Percentiles rank a stretch among this genome's conserved stretches.
These are phyloP conservation scores for Domatiomyces catenatus DNA, from an alignment of 2,329 filamentous ascomycete genomes.

Conservation along the genomic window DNA sequence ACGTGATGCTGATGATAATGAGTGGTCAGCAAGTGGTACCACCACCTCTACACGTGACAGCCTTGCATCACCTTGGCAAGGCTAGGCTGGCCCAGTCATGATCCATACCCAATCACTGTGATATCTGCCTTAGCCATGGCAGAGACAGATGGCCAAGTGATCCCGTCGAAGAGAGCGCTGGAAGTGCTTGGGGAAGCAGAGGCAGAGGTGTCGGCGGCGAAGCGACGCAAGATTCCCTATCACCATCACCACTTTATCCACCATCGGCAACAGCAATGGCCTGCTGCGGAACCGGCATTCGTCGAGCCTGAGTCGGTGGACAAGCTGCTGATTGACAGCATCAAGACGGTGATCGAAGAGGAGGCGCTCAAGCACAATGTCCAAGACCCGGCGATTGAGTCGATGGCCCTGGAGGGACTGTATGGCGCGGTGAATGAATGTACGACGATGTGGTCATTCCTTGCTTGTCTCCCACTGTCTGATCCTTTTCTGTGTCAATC, in stretches of 20 bases:
- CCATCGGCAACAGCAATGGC: slow-evolving; percentile 18
- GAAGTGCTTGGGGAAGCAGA: background rate
- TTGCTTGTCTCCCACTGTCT: slow-evolving; percentile 13
- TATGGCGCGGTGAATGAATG: slow-evolving; percentile 42
- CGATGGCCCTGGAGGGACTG: slow-evolving; percentile 42
- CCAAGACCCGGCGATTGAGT: slow-evolving; percentile 27
- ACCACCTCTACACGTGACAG: too few relatives aligned
- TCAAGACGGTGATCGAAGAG: slow-evolving; percentile 26
- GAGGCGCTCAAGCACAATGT: slow-evolving; percentile 14
- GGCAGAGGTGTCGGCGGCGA: slow-evolving; percentile 12
- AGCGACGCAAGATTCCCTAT: slow-evolving; percentile 26
- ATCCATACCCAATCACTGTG: too few relatives aligned
- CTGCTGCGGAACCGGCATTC: slow-evolving; percentile 26
- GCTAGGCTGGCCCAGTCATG: too few relatives aligned
- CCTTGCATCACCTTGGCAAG: too few relatives aligned
- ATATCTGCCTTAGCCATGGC: background rate
- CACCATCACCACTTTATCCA: slow-evolving; percentile 29
- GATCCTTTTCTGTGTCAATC: background rate
- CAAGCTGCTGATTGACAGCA: slow-evolving; percentile 39
- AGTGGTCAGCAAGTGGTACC: too few relatives aligned
- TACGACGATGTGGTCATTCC: slow-evolving; percentile 26
- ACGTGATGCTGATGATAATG: too few relatives aligned
- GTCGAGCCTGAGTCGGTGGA: slow-evolving; percentile 39
- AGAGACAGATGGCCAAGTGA: background rate
- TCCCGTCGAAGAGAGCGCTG: background rate